phyloP scores from a whole-genome alignment of 495 filamentous ascomycete genomes.

The Annulohypoxylon stygium region DNA sequence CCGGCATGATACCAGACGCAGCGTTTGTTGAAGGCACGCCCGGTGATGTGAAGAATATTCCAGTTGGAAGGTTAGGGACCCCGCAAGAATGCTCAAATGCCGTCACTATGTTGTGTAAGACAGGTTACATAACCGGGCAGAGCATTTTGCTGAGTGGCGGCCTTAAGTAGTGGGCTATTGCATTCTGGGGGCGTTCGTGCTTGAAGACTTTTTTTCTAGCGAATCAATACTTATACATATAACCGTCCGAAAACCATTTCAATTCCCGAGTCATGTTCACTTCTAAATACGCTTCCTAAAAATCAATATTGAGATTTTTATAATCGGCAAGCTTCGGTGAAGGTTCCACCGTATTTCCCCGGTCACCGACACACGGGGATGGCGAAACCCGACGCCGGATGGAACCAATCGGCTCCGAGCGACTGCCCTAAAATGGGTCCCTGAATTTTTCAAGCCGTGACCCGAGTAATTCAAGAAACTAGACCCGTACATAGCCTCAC shows the following conservation, averaged over 20 bases:
- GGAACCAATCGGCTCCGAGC: slow-evolving; percentile 31
- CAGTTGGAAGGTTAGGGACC: slow-evolving; percentile 72
- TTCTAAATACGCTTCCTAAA: neutral
- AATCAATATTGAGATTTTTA: neutral
- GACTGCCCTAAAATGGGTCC: slow-evolving; percentile 11
- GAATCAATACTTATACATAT: neutral
- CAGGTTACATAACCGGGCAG: slow-evolving; percentile 77
- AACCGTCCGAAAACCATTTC: neutral
- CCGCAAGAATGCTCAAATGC: slow-evolving; percentile 77
- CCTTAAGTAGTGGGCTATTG: slow-evolving; percentile 54
- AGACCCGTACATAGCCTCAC: neutral
- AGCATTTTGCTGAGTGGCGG: slow-evolving; percentile 70
- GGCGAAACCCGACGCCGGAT: slow-evolving; percentile 38
- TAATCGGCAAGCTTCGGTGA: slow-evolving; percentile 27
- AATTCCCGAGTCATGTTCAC: neutral
- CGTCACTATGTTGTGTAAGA: slow-evolving; percentile 74
- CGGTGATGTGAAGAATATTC: slow-evolving; percentile 68
- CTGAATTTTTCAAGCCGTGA: slow-evolving; percentile 11
- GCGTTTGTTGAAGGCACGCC: slow-evolving; percentile 62
- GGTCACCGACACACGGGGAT: slow-evolving; percentile 24
- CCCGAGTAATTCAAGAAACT: slow-evolving; percentile 10
- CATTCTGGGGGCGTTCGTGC: neutral
- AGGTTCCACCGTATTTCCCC: slow-evolving; percentile 8
- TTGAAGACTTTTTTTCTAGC: slow-evolving; percentile 3
- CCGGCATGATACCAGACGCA: slow-evolving; percentile 72